Conservation (phyloP, 306 rosid species). For the Rosa persica region DNA sequence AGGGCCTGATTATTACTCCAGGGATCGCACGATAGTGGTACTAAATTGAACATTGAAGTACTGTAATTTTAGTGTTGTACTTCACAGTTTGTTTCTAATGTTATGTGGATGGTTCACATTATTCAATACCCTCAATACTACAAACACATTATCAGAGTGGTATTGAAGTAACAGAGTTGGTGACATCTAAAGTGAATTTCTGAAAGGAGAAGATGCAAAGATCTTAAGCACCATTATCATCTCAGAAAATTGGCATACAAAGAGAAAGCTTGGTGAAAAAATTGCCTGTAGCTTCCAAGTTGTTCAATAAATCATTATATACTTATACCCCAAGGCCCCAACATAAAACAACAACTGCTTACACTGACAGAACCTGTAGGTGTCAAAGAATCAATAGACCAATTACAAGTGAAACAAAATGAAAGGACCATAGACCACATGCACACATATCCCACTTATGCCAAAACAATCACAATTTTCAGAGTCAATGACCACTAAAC, state of each 20-base stretch:
- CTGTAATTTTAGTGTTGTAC: no score
- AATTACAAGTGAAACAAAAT: conserved; percentile 14
- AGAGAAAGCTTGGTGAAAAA: conserved; percentile 14
- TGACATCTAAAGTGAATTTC: not conserved
- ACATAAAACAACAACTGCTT: conserved; percentile 8
- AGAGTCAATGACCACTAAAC: conserved; percentile 38
- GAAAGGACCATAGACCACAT: not conserved
- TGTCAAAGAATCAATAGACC: conserved; percentile 29
- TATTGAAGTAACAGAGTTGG: not conserved
- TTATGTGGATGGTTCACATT: not conserved
- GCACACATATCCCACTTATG: not conserved
- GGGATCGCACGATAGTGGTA: no score
- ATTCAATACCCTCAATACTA: not conserved
- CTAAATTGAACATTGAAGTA: no score
- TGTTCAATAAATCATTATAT: conserved; percentile 23
- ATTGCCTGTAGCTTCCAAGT: conserved; percentile 17
- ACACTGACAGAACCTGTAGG: conserved; percentile 25
- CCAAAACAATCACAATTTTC: conserved; percentile 1
- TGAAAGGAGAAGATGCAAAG: not conserved
- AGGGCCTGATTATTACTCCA: not conserved
- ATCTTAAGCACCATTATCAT: not conserved
- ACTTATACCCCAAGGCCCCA: conserved; percentile 5
- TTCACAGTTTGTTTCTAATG: no score
- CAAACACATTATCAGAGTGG: not conserved
- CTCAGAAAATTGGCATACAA: not conserved